These are phyloP conservation scores for Trichoderma sp. DNA, from an alignment of 2,329 filamentous ascomycete genomes.

Conservation along the genomic window DNA sequence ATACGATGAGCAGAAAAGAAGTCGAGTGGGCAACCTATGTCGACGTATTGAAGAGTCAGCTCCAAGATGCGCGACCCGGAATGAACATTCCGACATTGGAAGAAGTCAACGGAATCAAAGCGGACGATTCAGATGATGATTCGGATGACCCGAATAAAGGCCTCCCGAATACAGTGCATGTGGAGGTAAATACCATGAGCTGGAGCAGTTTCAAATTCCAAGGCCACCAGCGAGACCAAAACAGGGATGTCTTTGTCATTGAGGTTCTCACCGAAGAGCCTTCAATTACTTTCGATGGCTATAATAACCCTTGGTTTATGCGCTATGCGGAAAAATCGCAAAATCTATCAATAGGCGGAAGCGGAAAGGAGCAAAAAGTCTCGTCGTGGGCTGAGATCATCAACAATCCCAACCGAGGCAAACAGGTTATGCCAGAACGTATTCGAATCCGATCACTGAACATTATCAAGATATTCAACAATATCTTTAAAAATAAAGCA, in stretches of 20 bases:
- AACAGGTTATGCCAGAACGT: slow-evolving; percentile 10
- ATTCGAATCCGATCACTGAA: slow-evolving; percentile 18
- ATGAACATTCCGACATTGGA: background rate
- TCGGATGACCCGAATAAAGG: background rate
- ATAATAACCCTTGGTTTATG: background rate
- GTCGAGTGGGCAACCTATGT: background rate
- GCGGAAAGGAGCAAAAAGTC: background rate
- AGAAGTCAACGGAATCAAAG: background rate
- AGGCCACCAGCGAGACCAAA: background rate
- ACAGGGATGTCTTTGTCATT: background rate
- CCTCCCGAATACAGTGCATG: background rate
- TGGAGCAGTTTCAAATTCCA: slow-evolving; percentile 3
- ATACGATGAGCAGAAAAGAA: background rate
- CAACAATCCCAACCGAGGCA: background rate
- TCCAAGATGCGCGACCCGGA: background rate
- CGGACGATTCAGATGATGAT: background rate
- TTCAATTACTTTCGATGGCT: background rate
- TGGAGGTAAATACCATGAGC: background rate
- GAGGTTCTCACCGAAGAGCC: slow-evolving; percentile 11
- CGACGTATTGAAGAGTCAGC: background rate
- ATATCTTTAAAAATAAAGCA: background rate
- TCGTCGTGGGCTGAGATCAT: background rate
- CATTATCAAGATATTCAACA: slow-evolving; percentile 9
- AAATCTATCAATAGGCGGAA: background rate
- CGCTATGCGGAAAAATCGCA: background rate